These are phyloP conservation scores for Coemansia sp. DNA, from an alignment of 192 early-diverging fungal species.

Conservation along the genomic window DNA sequence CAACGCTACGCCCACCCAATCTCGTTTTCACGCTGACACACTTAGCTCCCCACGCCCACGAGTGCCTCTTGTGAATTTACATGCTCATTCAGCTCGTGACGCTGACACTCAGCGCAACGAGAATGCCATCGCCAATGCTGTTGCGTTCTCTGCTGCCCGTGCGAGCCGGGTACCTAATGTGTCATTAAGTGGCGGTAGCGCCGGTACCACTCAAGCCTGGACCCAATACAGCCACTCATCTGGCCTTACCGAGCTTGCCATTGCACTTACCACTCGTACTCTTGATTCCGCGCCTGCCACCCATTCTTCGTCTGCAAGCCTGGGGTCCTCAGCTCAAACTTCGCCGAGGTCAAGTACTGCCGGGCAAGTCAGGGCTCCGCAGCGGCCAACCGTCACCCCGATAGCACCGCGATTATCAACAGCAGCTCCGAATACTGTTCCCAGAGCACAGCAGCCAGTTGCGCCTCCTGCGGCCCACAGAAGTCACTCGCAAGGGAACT, in stretches of 20 bases:
- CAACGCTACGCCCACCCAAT: background rate
- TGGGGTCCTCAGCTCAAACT: background rate
- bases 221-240: background rate
- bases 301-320: background rate
- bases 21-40: background rate
- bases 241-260: background rate
- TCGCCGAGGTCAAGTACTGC: background rate
- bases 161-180: background rate
- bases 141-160: background rate
- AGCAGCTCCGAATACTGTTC: constrained; percentile 4
- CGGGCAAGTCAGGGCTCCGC: background rate
- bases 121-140: constrained; percentile 1
- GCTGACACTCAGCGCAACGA: constrained; percentile 6
- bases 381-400: background rate
- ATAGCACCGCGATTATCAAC: background rate
- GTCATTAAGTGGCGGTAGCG: background rate
- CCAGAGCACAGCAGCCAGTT: background rate
- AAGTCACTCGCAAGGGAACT: background rate
- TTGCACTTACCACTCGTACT: background rate
- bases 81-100: background rate
- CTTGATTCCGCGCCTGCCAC: background rate
- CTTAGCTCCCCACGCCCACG: background rate
- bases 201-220: background rate
- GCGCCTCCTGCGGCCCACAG: background rate
- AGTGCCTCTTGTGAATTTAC: background rate